Percentiles rank a stretch among this genome's conserved stretches.
Evolutionary conservation across 768 basidiomycete species (phyloP).

Genomic region (Mycena vitilis): DNA sequence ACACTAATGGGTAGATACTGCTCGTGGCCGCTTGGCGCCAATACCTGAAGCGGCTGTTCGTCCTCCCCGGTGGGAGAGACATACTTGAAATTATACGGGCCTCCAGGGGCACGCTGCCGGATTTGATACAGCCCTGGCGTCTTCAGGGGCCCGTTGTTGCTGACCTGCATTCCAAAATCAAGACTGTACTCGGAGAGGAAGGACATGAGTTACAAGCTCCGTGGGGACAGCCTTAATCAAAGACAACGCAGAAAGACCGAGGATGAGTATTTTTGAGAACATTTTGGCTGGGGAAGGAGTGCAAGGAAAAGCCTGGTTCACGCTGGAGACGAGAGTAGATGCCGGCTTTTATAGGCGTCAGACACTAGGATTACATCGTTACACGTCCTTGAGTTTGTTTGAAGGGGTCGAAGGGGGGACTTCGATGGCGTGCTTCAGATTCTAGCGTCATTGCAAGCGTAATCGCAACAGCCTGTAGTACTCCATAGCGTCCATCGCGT

Average conservation of each 20-base stretch:
- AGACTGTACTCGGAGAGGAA: not conserved
- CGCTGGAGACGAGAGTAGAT: no score
- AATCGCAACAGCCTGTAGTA: no score
- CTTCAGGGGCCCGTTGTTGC: not conserved
- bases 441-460: no score
- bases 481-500: no score
- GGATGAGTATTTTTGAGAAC: conserved; percentile 2
- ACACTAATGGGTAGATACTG: not conserved
- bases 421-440: no score
- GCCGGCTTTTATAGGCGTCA: no score
- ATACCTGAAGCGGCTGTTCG: not conserved
- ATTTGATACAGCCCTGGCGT: conserved; percentile 3
- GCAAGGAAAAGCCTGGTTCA: no score
- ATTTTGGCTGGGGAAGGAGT: not conserved
- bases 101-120: not conserved
- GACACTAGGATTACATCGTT: no score
- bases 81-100: not conserved
- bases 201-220: no score
- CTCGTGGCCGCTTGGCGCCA: not conserved
- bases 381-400: no score
- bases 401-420: no score
- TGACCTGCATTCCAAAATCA: not conserved
- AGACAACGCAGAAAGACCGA: not conserved
- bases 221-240: not conserved
- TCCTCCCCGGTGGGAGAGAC: not conserved